Evolutionary conservation across 1,284 basidiomycete genomes (phyloP).

Genomic region (Marasmius sp.): DNA sequence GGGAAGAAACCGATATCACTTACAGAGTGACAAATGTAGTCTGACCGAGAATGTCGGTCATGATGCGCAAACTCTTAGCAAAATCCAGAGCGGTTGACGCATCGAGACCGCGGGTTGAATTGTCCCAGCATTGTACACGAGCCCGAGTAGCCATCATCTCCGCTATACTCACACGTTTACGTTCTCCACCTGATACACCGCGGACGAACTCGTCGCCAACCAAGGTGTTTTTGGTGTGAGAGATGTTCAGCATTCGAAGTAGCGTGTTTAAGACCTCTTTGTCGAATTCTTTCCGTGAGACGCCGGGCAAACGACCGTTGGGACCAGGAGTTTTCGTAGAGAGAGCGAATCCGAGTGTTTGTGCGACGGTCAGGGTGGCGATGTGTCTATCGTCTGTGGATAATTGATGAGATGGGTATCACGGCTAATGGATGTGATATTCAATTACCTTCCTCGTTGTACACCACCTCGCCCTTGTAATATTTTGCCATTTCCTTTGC

Average conservation of each 20-base stretch:
- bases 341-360: slow-evolving; percentile 68
- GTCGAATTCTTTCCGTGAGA: slow-evolving; percentile 60
- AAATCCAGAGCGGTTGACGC: slow-evolving; percentile 85
- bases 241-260: slow-evolving; percentile 79
- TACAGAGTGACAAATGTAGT: slow-evolving; percentile 79
- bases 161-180: slow-evolving; percentile 85
- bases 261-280: slow-evolving; percentile 59
- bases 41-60: slow-evolving; percentile 76
- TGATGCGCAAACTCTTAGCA: slow-evolving; percentile 67
- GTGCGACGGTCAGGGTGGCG: slow-evolving; percentile 74
- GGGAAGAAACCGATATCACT: slow-evolving; percentile 23
- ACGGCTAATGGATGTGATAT: background rate
- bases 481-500: slow-evolving; percentile 62
- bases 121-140: slow-evolving; percentile 81
- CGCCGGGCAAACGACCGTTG: slow-evolving; percentile 68
- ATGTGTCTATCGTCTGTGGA: slow-evolving; percentile 71
- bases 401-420: background rate
- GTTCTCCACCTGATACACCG: slow-evolving; percentile 85
- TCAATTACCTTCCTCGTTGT: slow-evolving; percentile 70
- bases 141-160: slow-evolving; percentile 84
- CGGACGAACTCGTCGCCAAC: slow-evolving; percentile 86
- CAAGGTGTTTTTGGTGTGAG: slow-evolving; percentile 72
- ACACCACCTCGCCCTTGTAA: slow-evolving; percentile 84
- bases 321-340: slow-evolving; percentile 69
- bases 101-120: slow-evolving; percentile 84